These are phyloP conservation scores for Ceriops zippeliana DNA, from an alignment of 345 rosid genomes.

Conservation along the genomic window DNA sequence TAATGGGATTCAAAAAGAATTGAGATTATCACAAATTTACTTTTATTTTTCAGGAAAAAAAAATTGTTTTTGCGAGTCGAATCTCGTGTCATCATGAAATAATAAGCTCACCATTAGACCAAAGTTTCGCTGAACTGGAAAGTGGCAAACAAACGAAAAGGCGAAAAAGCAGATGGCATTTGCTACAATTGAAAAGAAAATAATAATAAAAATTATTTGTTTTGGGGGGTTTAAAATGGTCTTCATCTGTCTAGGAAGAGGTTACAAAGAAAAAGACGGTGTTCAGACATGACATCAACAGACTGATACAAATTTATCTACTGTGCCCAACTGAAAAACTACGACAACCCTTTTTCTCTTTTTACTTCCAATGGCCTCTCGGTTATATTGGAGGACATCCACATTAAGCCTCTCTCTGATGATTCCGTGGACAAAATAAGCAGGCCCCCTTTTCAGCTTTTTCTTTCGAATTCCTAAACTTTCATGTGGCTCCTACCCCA, in stretches of 20 bases:
- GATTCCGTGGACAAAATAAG: neutral
- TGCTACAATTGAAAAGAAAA: neutral
- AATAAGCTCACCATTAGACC: too few species aligned
- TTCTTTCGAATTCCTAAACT: neutral
- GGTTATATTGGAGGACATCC: constrained; percentile 20
- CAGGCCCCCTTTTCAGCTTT: constrained; percentile 13
- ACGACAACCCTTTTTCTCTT: constrained; percentile 9
- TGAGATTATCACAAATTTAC: too few species aligned
- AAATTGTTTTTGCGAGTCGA: too few species aligned
- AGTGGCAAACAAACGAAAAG: too few species aligned
- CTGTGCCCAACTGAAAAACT: neutral
- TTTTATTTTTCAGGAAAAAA: too few species aligned
- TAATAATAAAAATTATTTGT: neutral
- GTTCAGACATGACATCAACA: constrained; percentile 14
- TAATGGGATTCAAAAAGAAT: too few species aligned
- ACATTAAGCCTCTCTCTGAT: constrained; percentile 19
- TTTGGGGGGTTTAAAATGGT: neutral
- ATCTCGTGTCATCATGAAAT: too few species aligned
- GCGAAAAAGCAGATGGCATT: neutral
- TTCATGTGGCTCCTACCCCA: constrained; percentile 72
- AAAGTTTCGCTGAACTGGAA: too few species aligned
- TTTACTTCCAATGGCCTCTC: constrained; percentile 32
- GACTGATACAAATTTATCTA: constrained; percentile 7
- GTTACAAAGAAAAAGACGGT: neutral
- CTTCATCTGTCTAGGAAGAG: constrained; percentile 3